These are phyloP conservation scores for Daedaleopsis sinensis DNA, from an alignment of 768 basidiomycete genomes.

Conservation along the genomic window DNA sequence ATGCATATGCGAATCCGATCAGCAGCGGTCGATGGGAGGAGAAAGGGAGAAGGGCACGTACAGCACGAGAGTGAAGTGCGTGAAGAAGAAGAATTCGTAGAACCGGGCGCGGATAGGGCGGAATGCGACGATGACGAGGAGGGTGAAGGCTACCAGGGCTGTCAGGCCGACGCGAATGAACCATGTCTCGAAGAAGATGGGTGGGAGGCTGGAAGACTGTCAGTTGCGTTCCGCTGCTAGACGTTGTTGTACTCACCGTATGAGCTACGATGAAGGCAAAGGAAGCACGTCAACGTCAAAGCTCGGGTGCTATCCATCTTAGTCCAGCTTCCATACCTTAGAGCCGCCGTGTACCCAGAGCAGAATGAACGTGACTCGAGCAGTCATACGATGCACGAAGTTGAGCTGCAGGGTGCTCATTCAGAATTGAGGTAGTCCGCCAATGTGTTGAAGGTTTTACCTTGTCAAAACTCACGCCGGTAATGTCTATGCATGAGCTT, in stretches of 20 bases:
- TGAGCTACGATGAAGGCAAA: not conserved
- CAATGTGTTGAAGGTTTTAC: slow-evolving; percentile 27
- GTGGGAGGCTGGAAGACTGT: not conserved
- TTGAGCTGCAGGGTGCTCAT: slow-evolving; percentile 34
- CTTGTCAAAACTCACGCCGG: slow-evolving; percentile 53
- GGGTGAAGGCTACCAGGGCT: slow-evolving; percentile 41
- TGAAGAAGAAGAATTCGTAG: slow-evolving; percentile 57
- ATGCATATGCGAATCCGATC: slow-evolving; percentile 11
- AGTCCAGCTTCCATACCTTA: slow-evolving; percentile 31
- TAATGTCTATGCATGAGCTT: slow-evolving; percentile 41
- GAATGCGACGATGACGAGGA: slow-evolving; percentile 49
- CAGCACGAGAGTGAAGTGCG: slow-evolving; percentile 50
- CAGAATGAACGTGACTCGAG: slow-evolving; percentile 48
- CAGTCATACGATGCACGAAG: slow-evolving; percentile 50
- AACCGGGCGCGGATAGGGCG: slow-evolving; percentile 47
- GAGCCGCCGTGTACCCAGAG: slow-evolving; percentile 52
- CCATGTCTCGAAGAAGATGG: not conserved
- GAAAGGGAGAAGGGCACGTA: slow-evolving; percentile 28
- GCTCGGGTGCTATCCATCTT: not conserved
- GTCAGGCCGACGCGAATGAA: slow-evolving; percentile 37
- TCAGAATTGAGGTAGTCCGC: not conserved
- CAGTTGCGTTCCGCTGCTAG: not conserved
- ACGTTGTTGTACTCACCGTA: not conserved
- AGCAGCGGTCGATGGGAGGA: not conserved
- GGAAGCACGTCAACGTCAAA: not conserved